These are phyloP conservation scores for Oxyria digyna DNA, from an alignment of 148 eudicot genomes.

Conservation along the genomic window DNA sequence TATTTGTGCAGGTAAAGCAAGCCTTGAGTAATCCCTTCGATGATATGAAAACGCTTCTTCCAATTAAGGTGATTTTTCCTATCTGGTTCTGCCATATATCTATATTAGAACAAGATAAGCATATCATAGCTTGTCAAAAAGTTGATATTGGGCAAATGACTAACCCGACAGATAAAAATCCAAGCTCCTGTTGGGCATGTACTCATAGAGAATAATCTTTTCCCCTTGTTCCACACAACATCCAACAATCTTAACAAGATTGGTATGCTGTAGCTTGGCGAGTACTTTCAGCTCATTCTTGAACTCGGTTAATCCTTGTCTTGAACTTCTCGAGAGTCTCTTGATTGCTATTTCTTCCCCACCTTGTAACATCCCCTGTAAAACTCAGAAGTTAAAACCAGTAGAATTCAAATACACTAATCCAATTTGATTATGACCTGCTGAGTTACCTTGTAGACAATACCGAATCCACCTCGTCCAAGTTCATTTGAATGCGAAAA, in stretches of 20 bases:
- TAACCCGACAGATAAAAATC: slow-evolving; percentile 4
- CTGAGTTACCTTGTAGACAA: slow-evolving; percentile 31
- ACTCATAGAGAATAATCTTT: slow-evolving; percentile 19
- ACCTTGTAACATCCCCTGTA: slow-evolving; percentile 11
- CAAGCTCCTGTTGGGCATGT: slow-evolving; percentile 20
- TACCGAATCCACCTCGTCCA: slow-evolving; percentile 34
- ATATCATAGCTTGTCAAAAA: background rate
- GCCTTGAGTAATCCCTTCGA: slow-evolving; percentile 20
- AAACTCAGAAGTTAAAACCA: background rate
- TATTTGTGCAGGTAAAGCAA: slow-evolving; percentile 23
- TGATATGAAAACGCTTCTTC: slow-evolving; percentile 14
- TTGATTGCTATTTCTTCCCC: slow-evolving; percentile 21
- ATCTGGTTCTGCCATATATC: background rate
- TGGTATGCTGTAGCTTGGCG: slow-evolving; percentile 24
- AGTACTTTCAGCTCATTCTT: slow-evolving; percentile 13
- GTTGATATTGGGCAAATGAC: background rate
- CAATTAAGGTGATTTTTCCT: slow-evolving; percentile 11
- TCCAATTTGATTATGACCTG: background rate
- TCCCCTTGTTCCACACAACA: slow-evolving; percentile 15
- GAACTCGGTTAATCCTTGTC: slow-evolving; percentile 16
- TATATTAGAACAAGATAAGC: background rate
- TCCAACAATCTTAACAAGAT: slow-evolving; percentile 20
- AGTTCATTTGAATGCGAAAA: slow-evolving; percentile 24
- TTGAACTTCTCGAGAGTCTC: slow-evolving; percentile 16
- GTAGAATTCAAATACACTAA: background rate